Evolutionary conservation across 108 stramenopile genomes (phyloP).

Genomic region (Ochromonas danica): DNA sequence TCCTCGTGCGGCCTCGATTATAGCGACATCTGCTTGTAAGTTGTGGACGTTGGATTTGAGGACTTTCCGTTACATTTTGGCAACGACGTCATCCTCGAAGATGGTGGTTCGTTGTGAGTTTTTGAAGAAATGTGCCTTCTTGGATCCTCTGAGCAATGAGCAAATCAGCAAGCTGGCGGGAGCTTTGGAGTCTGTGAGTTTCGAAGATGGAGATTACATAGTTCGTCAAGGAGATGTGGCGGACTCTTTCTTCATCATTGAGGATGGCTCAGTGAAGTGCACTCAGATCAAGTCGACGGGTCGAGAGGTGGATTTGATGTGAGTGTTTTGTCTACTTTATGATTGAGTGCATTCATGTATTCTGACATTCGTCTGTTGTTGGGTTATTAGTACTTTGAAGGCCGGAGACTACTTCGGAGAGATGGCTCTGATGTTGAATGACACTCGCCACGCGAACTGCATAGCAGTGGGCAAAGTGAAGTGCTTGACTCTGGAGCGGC

Average conservation of each 20-base stretch:
- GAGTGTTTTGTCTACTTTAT: conserved; percentile 48
- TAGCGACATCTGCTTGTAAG: conserved; percentile 28
- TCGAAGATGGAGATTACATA: conserved; percentile 51
- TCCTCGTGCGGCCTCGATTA: conserved; percentile 60
- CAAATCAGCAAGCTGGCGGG: conserved; percentile 56
- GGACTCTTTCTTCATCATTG: conserved; percentile 55
- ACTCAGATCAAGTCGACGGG: conserved; percentile 49
- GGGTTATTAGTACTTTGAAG: conserved; percentile 41
- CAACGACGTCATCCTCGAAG: conserved; percentile 49
- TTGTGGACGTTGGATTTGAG: conserved; percentile 30
- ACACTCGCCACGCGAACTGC: conserved; percentile 79
- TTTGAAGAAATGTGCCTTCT: conserved; percentile 51
- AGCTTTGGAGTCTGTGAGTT: conserved; percentile 42
- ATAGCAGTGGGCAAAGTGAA: conserved; percentile 54
- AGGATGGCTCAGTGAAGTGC: conserved; percentile 57
- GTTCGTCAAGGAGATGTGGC: conserved; percentile 55
- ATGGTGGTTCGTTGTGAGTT: conserved; percentile 56
- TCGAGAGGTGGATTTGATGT: conserved; percentile 35
- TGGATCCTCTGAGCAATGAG: conserved; percentile 56
- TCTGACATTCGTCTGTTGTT: conserved; percentile 15
- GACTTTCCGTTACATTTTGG: conserved; percentile 58
- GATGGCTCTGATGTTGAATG: conserved; percentile 74
- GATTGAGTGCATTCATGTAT: conserved; percentile 16
- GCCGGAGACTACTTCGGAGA: conserved; percentile 79
- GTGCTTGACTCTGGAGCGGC: conserved; percentile 48